phyloP scores from a whole-genome alignment of 75 land plant species.

The Pinus tabuliformis region DNA sequence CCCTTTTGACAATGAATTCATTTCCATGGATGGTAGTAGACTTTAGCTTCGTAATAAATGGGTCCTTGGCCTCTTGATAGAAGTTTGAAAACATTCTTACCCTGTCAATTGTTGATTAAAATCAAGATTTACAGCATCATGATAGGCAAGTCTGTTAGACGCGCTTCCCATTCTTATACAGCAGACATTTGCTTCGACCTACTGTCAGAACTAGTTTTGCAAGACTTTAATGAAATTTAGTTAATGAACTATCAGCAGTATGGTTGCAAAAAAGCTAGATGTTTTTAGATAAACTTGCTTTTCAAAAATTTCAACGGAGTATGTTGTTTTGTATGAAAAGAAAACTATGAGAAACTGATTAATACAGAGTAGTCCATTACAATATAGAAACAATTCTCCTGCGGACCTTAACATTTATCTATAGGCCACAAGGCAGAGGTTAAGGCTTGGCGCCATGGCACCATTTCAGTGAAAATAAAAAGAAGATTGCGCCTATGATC shows the following conservation, averaged over 20 bases:
- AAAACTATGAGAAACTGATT: background rate
- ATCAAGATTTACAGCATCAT: background rate
- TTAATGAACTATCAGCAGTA: background rate
- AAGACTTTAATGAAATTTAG: background rate
- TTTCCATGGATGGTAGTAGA: background rate
- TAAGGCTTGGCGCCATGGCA: background rate
- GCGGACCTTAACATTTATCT: too few species aligned
- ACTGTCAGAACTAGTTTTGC: background rate
- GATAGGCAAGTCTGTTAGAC: background rate
- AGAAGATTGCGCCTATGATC: background rate
- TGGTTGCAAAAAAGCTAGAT: background rate
- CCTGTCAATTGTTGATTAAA: background rate
- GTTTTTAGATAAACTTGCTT: background rate
- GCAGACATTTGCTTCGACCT: background rate
- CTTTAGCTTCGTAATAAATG: background rate
- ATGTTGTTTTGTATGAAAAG: background rate
- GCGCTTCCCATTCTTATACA: background rate
- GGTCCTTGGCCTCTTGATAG: background rate
- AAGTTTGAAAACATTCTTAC: background rate
- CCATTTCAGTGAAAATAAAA: background rate
- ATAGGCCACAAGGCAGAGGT: too few species aligned
- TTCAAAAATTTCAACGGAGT: background rate
- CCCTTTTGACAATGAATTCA: background rate
- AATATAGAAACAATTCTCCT: too few species aligned
- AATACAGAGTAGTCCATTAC: too few species aligned